These are phyloP conservation scores for Aspergillus affinis DNA, from an alignment of 495 filamentous ascomycete species.

Conservation along the genomic window DNA sequence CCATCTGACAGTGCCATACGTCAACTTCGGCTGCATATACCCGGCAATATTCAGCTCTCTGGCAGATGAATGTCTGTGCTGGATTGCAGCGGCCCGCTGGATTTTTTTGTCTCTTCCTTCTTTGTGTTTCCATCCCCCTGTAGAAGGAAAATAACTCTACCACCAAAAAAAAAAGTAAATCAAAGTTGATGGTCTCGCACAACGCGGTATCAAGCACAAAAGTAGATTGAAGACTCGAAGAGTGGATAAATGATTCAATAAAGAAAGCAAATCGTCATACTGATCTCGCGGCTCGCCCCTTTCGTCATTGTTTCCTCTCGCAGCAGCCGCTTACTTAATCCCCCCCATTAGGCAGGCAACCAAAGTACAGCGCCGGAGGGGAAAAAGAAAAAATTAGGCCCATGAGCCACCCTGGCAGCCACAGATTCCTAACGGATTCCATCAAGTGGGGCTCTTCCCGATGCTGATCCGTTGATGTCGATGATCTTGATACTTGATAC, in stretches of 20 bases:
- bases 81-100: conserved; percentile 15
- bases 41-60: conserved; percentile 21
- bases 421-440: conserved; percentile 23
- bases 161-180: no score
- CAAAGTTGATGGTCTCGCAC: no score
- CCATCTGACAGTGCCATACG: conserved; percentile 10
- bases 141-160: no score
- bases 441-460: conserved; percentile 23
- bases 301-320: conserved; percentile 32
- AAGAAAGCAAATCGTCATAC: no score
- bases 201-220: no score
- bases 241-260: no score
- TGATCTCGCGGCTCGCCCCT: conserved; percentile 27
- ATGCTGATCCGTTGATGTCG: conserved; percentile 27
- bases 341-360: background rate
- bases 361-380: background rate
- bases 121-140: background rate
- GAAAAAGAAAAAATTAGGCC: conserved; percentile 8
- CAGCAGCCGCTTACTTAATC: conserved; percentile 15
- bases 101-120: conserved; percentile 7
- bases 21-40: conserved; percentile 24
- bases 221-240: no score
- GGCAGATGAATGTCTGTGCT: conserved; percentile 14
- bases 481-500: conserved; percentile 28
- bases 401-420: conserved; percentile 14